These are phyloP conservation scores for Trichoderma asperelloides DNA, from an alignment of 495 filamentous ascomycete genomes.

Conservation along the genomic window DNA sequence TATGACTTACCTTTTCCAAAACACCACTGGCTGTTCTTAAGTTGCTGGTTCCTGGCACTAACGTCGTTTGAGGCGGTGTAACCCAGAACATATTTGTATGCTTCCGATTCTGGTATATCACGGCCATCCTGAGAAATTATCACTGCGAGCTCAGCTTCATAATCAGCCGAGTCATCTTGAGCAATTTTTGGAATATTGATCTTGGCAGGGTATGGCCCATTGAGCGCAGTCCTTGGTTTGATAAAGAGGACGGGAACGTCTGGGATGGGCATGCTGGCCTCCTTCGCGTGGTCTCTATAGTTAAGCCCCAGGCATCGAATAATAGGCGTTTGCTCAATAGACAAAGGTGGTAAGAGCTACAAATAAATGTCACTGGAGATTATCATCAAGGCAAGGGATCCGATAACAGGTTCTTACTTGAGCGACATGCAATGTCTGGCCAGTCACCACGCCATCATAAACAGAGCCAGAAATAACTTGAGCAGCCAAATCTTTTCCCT, in stretches of 20 bases:
- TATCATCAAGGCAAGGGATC: neutral
- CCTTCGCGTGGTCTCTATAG: constrained; percentile 34
- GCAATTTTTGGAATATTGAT: constrained; percentile 36
- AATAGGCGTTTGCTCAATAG: constrained; percentile 32
- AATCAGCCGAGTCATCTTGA: constrained; percentile 39
- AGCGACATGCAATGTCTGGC: constrained; percentile 26
- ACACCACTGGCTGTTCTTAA: constrained; percentile 30
- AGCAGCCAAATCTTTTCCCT: constrained; percentile 27
- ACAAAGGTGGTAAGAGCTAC: constrained; percentile 27
- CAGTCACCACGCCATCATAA: constrained; percentile 30
- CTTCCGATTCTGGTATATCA: constrained; percentile 33
- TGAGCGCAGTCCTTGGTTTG: constrained; percentile 36
- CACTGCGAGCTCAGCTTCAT: constrained; percentile 37
- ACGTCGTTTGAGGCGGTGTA: constrained; percentile 37
- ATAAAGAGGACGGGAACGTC: constrained; percentile 35
- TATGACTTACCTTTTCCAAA: constrained; percentile 30
- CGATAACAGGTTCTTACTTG: constrained; percentile 9
- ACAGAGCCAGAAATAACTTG: constrained; percentile 30
- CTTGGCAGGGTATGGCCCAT: constrained; percentile 34
- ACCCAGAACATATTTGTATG: constrained; percentile 33
- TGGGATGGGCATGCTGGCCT: constrained; percentile 34
- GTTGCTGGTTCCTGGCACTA: constrained; percentile 28
- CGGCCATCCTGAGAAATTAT: constrained; percentile 32
- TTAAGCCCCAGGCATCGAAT: constrained; percentile 43
- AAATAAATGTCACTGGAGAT: neutral